Percentiles rank a stretch among this genome's conserved stretches.
Evolutionary conservation across 2,329 filamentous ascomycete genomes (phyloP).

Genomic region (Tolypocladium ovalisporum): DNA sequence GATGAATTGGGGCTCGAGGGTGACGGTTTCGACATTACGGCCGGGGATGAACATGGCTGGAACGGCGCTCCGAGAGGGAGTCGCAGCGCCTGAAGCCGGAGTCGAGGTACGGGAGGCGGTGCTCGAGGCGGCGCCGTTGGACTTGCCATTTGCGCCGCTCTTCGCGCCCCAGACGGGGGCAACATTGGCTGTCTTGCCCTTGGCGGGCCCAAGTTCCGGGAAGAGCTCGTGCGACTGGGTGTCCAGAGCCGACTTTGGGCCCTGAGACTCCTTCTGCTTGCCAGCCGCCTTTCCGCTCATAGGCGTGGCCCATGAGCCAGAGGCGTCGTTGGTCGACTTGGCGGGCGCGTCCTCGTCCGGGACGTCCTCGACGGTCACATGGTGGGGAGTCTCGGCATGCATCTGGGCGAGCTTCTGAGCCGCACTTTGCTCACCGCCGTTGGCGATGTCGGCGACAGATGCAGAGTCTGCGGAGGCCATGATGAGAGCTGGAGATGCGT

Average conservation of each 20-base stretch:
- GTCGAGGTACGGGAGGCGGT: conserved; percentile 50
- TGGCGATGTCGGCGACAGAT: conserved; percentile 21
- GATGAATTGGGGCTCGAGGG: conserved; percentile 65
- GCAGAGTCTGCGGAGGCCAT: conserved; percentile 28
- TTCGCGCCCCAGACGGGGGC: conserved; percentile 71
- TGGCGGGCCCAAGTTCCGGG: conserved; percentile 69
- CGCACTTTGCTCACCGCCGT: conserved; percentile 34
- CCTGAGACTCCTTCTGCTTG: conserved; percentile 52
- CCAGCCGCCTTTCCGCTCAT: conserved; percentile 53
- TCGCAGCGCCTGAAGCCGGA: conserved; percentile 48
- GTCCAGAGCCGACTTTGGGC: conserved; percentile 46
- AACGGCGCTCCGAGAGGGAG: conserved; percentile 20
- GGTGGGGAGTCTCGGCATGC: conserved; percentile 43
- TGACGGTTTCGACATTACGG: conserved; percentile 67
- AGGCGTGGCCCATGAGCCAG: conserved; percentile 35
- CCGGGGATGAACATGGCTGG: conserved; percentile 65
- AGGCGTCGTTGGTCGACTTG: conserved; percentile 35
- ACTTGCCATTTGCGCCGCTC: conserved; percentile 38
- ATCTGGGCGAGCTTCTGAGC: conserved; percentile 55
- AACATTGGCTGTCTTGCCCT: conserved; percentile 56
- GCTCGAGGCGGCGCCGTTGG: conserved; percentile 46
- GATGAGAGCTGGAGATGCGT: conserved; percentile 8
- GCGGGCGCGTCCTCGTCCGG: conserved; percentile 65
- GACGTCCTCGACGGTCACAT: conserved; percentile 68
- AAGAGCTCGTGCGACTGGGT: conserved; percentile 86